phyloP scores from a whole-genome alignment of 2,329 filamentous ascomycete species.

The Arthrobotrys pseudoclavata region DNA sequence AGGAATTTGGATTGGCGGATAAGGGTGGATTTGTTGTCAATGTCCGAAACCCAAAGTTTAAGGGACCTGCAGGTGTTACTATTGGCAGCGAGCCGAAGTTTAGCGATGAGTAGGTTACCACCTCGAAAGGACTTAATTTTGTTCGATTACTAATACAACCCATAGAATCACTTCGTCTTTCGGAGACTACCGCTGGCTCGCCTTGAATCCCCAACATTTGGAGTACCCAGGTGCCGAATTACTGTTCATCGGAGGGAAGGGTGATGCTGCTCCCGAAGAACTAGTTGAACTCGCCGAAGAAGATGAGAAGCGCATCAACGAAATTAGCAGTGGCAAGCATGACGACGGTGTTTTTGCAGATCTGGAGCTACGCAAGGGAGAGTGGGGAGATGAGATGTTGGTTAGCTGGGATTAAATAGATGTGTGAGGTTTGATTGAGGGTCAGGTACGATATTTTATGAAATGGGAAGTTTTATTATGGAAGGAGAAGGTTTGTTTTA shows the following conservation, averaged over 20 bases:
- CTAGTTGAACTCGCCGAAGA: constrained; percentile 83
- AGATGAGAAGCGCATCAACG: constrained; percentile 76
- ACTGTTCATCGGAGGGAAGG: constrained; percentile 80
- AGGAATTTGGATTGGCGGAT: constrained; percentile 78
- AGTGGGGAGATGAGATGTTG: constrained; percentile 53
- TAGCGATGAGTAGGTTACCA: constrained; percentile 73
- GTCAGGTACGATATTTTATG: not conserved
- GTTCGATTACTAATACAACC: constrained; percentile 59
- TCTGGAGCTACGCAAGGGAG: constrained; percentile 64
- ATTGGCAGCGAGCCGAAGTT: constrained; percentile 78
- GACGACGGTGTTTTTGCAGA: constrained; percentile 71
- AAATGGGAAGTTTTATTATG: not conserved
- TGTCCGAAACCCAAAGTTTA: constrained; percentile 81
- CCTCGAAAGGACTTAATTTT: constrained; percentile 24
- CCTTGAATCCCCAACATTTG: constrained; percentile 79
- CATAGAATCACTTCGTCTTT: constrained; percentile 79
- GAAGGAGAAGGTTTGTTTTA: not conserved
- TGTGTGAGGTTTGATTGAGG: not conserved
- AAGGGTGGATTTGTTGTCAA: constrained; percentile 83
- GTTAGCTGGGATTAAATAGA: constrained; percentile 47
- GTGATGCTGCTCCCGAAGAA: constrained; percentile 72
- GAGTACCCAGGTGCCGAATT: constrained; percentile 82
- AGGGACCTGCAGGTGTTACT: constrained; percentile 73
- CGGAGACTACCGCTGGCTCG: constrained; percentile 78
- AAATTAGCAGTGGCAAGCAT: constrained; percentile 69